Evolutionary conservation across 2,329 filamentous ascomycete species (phyloP).

Genomic region (Claviceps pazoutovae): DNA sequence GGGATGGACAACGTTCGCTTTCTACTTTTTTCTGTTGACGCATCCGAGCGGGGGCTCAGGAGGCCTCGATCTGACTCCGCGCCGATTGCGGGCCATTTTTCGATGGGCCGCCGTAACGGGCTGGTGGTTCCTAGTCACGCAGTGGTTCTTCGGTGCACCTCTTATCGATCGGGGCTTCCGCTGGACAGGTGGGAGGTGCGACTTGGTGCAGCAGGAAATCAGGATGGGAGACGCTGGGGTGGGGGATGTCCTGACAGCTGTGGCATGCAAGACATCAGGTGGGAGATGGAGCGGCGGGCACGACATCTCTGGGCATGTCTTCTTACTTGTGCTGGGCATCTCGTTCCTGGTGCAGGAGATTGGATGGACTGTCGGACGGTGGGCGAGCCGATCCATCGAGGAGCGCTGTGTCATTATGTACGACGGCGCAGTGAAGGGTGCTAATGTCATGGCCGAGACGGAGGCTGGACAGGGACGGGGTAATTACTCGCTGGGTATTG

Average conservation of each 20-base stretch:
- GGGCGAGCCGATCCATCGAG: slow-evolving; percentile 32
- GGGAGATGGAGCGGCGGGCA: slow-evolving; percentile 86
- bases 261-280: slow-evolving; percentile 69
- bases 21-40: slow-evolving; percentile 53
- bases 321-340: slow-evolving; percentile 75
- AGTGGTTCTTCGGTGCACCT: slow-evolving; percentile 91
- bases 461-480: slow-evolving; percentile 12
- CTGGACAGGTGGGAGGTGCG: slow-evolving; percentile 78
- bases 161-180: slow-evolving; percentile 82
- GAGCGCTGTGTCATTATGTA: slow-evolving; percentile 51
- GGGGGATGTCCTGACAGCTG: slow-evolving; percentile 49
- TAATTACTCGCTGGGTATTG: slow-evolving; percentile 25
- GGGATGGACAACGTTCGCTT: slow-evolving; percentile 74
- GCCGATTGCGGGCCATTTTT: slow-evolving; percentile 40
- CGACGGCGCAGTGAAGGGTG: slow-evolving; percentile 52
- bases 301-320: slow-evolving; percentile 92
- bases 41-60: slow-evolving; percentile 40
- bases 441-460: slow-evolving; percentile 30
- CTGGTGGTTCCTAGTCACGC: slow-evolving; percentile 78
- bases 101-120: slow-evolving; percentile 61
- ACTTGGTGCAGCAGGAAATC: slow-evolving; percentile 37
- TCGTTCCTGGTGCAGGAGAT: slow-evolving; percentile 73
- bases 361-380: slow-evolving; percentile 39
- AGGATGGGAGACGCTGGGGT: slow-evolving; percentile 31
- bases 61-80: slow-evolving; percentile 14